A percentile compares a stretch with the other conserved stretches of the same genome.
These are phyloP conservation scores for Eutrema yunnanense DNA, from an alignment of 345 rosid species.

Conservation along the genomic window DNA sequence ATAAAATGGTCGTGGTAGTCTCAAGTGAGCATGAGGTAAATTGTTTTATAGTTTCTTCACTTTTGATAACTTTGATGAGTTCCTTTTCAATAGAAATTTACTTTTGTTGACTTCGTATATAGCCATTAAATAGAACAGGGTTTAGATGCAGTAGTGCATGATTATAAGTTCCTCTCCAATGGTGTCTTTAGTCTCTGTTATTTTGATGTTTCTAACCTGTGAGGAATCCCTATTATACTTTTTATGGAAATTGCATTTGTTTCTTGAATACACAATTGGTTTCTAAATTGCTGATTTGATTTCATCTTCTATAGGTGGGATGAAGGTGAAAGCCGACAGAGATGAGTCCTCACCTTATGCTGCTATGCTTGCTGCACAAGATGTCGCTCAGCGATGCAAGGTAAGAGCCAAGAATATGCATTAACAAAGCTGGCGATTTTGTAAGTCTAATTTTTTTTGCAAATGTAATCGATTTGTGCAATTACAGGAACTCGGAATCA, in stretches of 20 bases:
- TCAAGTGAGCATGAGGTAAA: not conserved
- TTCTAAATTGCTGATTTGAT: not conserved
- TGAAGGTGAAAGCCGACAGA: conserved; percentile 93
- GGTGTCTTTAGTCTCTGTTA: not conserved
- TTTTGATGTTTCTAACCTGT: not conserved
- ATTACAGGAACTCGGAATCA: conserved; percentile 62
- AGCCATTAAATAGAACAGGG: not conserved
- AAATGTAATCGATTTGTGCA: not conserved
- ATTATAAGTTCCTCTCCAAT: not conserved
- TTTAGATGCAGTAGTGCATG: not conserved
- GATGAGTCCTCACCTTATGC: conserved; percentile 81
- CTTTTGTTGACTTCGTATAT: not conserved
- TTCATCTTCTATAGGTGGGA: conserved; percentile 49
- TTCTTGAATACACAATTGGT: not conserved
- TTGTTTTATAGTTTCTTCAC: not conserved
- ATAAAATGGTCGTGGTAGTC: not conserved
- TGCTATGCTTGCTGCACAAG: conserved; percentile 88
- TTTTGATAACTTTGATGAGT: not conserved
- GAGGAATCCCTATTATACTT: not conserved
- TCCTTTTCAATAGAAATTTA: not conserved
- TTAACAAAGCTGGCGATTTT: not conserved
- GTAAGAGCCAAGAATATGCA: conserved; percentile 12
- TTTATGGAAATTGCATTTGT: not conserved
- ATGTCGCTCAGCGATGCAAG: conserved; percentile 74
- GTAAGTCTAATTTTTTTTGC: not conserved